Evolutionary conservation across 2,329 filamentous ascomycete genomes (phyloP), one percentile per base, ranked within the genome.

Genomic region (Alternaria ventricosa): DNA sequence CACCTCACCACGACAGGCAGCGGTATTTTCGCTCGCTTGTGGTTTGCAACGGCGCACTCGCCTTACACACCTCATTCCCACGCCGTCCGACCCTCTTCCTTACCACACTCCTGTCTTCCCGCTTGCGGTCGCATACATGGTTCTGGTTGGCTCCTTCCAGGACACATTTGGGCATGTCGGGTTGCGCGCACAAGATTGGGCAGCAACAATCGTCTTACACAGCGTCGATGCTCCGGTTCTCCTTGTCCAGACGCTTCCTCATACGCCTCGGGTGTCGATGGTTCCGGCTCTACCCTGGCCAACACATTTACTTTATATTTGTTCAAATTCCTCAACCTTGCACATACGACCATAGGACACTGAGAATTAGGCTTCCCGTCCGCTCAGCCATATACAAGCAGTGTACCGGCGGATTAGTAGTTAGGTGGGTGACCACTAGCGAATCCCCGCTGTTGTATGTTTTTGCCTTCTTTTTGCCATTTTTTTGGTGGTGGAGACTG

Each of bases 311-410:
- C 11, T 6, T 30, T 4, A 36, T 36, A 36, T 33, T 1, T 7
- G 0, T 3, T 36, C 4, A 4, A 13, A 1, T 4, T 36, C 3
- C 13, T 4, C 13, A 36, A 2, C 4, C 0, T 9, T 2, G 0
- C 33, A 36, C 33, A 36, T 36, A 36, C 33, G 33, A 36, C 33
- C 33, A 36, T 3, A 36, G 33, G 8, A 36, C 2, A 3, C 1
- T 36, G 33, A 36, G 33, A 36, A 3, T 3, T 3, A 36, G 33
- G 33, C 33, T n/a, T 36, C 33, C 33, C 33, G 33, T 36, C 2
- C 33, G 33, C 33, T 36, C 33, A n/a, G 33, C 33, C 2, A 3
- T 36, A 36, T 3, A 3, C 2, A 36, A 36, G 33, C 33, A 36
- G 1, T 3, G 2, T 36, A 36, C 8, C 33, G 33, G 33, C 15